phyloP scores from a whole-genome alignment of 2,329 filamentous ascomycete species.

The Scedosporium boydii region DNA sequence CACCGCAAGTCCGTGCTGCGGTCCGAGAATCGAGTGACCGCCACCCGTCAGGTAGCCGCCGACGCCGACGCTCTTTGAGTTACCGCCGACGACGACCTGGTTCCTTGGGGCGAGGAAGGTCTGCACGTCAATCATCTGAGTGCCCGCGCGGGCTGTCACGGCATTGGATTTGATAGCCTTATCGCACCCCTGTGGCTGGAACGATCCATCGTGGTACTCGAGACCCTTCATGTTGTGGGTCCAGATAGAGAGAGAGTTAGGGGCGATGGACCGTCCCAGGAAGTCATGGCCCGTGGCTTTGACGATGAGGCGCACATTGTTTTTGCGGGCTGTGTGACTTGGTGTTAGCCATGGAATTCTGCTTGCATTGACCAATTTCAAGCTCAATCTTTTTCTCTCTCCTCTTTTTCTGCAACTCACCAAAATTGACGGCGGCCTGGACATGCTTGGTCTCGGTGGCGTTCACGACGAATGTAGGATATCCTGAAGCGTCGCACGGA shows the following conservation, averaged over 20 bases:
- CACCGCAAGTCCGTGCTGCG: constrained; percentile 48
- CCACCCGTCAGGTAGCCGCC: constrained; percentile 54
- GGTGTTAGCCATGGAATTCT: background rate
- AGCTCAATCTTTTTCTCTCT: background rate
- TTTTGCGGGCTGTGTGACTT: constrained; percentile 25
- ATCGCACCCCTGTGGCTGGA: constrained; percentile 30
- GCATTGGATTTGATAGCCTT: constrained; percentile 34
- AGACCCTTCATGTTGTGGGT: constrained; percentile 34
- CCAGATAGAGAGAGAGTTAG: constrained; percentile 45
- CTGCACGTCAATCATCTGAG: constrained; percentile 40
- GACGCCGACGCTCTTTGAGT: constrained; percentile 44
- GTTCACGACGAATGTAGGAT: constrained; percentile 15
- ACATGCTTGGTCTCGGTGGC: constrained; percentile 15
- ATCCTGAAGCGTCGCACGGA: constrained; percentile 19
- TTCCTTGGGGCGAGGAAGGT: constrained; percentile 30
- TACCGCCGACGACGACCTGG: constrained; percentile 44
- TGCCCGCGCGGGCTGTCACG: constrained; percentile 43
- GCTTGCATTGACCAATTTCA: background rate
- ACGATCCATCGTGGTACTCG: constrained; percentile 25
- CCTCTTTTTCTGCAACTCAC: constrained; percentile 9
- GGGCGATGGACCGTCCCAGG: constrained; percentile 33
- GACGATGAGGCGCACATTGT: constrained; percentile 31
- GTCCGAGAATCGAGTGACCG: constrained; percentile 45
- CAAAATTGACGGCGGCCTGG: constrained; percentile 22
- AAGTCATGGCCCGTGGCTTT: constrained; percentile 34